Percentiles rank a stretch among this genome's conserved stretches.
Evolutionary conservation across 208 protist genomes (phyloP).

Genomic region (Lotmaria passim): DNA sequence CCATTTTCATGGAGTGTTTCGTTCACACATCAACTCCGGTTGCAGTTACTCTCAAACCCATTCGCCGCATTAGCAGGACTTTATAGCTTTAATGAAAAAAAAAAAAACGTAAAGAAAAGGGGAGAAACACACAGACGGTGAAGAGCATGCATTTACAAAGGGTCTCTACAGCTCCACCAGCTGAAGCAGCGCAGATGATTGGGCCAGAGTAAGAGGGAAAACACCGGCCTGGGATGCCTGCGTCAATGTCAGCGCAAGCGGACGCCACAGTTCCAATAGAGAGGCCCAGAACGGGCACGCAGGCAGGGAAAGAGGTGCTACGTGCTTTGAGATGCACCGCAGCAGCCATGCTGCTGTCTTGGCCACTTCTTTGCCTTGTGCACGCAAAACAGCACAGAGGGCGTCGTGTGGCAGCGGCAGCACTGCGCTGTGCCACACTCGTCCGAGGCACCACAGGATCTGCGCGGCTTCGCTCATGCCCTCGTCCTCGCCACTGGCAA

Average conservation of each 20-base stretch:
- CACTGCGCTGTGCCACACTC: constrained; percentile 20
- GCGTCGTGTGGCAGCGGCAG: constrained; percentile 11
- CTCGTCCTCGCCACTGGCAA: constrained; percentile 6
- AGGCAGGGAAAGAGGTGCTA: neutral
- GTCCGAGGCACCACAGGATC: constrained; percentile 31
- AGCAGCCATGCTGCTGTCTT: constrained; percentile 25
- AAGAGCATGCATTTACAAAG: no score
- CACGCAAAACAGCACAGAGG: constrained; percentile 4
- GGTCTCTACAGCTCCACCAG: neutral
- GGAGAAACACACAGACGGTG: neutral
- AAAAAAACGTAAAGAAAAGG: neutral
- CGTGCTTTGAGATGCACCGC: constrained; percentile 11
- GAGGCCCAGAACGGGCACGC: constrained; percentile 9
- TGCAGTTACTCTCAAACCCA: no score
- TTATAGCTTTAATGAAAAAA: no score
- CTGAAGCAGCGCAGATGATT: constrained; percentile 13
- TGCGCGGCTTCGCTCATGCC: constrained; percentile 23
- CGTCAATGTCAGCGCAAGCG: constrained; percentile 14
- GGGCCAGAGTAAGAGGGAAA: constrained; percentile 8
- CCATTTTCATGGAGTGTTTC: no score
- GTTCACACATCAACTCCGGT: no score
- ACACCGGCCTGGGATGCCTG: constrained; percentile 11
- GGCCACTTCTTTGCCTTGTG: constrained; percentile 19
- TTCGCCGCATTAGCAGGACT: no score
- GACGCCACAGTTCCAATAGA: constrained; percentile 26